Percentiles rank a stretch among this genome's conserved stretches.
These are phyloP conservation scores for Apiosordaria backusii DNA, from an alignment of 495 filamentous ascomycete species.

Conservation along the genomic window DNA sequence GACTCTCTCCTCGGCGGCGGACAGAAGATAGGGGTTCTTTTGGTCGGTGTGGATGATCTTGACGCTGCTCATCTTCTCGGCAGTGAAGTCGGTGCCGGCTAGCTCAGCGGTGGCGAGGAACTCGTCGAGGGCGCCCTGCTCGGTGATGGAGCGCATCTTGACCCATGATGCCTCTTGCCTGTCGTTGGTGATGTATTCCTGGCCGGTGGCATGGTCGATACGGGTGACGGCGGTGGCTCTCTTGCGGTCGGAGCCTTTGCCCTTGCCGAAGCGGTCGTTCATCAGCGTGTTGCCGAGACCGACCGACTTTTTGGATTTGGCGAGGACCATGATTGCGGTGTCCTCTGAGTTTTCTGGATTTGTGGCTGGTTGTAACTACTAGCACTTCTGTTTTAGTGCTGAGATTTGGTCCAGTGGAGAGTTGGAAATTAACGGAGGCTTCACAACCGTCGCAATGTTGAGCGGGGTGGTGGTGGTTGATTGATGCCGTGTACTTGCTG, in stretches of 20 bases:
- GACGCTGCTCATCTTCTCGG: slow-evolving; percentile 97
- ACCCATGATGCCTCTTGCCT: slow-evolving; percentile 77
- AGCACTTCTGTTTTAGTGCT: not conserved
- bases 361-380: not conserved
- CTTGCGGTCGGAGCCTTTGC: slow-evolving; percentile 65
- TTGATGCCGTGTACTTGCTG: slow-evolving; percentile 28
- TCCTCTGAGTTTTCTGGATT: not conserved
- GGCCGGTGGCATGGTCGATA: slow-evolving; percentile 57
- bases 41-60: slow-evolving; percentile 97
- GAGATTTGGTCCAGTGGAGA: slow-evolving; percentile 6
- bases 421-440: not conserved
- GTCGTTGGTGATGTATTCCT: slow-evolving; percentile 68
- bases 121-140: slow-evolving; percentile 90
- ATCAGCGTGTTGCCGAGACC: slow-evolving; percentile 81
- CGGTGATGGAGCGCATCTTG: slow-evolving; percentile 98
- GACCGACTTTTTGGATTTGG: slow-evolving; percentile 93
- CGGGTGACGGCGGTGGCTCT: slow-evolving; percentile 61
- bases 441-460: slow-evolving; percentile 4
- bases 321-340: slow-evolving; percentile 67
- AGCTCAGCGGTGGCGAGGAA: slow-evolving; percentile 78
- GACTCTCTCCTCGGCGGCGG: slow-evolving; percentile 76
- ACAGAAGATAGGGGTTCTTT: slow-evolving; percentile 90
- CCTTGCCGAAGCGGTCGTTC: slow-evolving; percentile 90
- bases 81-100: slow-evolving; percentile 96
- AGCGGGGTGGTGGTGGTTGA: slow-evolving; percentile 16